These are phyloP conservation scores for Pseudogymnoascus sp. DNA, from an alignment of 2,329 filamentous ascomycete genomes.

Conservation along the genomic window DNA sequence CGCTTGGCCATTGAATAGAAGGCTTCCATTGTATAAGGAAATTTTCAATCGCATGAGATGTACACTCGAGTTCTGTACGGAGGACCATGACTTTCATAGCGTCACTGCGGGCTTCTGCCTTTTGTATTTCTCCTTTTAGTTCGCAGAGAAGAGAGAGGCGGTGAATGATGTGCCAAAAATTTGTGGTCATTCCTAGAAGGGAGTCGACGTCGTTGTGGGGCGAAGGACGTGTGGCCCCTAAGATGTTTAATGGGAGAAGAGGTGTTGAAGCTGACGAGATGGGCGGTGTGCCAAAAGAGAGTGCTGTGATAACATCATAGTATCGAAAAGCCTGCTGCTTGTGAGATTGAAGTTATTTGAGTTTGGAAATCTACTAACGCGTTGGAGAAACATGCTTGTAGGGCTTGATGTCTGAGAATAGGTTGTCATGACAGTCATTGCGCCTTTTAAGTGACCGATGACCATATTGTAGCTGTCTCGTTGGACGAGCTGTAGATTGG, in stretches of 20 bases:
- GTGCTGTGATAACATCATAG: not conserved
- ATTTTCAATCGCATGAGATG: conserved; percentile 47
- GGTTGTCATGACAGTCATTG: conserved; percentile 52
- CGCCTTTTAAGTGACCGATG: conserved; percentile 53
- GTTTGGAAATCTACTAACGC: conserved; percentile 35
- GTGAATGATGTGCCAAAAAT: not conserved
- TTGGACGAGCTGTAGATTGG: conserved; percentile 48
- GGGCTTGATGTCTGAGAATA: conserved; percentile 39
- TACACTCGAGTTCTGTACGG: conserved; percentile 27
- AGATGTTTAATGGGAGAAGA: not conserved
- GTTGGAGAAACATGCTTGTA: conserved; percentile 51
- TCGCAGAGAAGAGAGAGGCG: conserved; percentile 28
- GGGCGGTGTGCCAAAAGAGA: not conserved
- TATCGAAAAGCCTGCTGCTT: conserved; percentile 42
- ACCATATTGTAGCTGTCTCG: conserved; percentile 53
- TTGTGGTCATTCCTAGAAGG: conserved; percentile 18
- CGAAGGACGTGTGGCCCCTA: not conserved
- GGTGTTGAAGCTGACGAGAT: not conserved
- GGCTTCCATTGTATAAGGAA: conserved; percentile 51
- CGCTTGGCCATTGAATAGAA: conserved; percentile 26
- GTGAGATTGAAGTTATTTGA: conserved; percentile 19
- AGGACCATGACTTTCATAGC: conserved; percentile 39
- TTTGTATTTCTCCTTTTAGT: not conserved
- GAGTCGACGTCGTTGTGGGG: not conserved
- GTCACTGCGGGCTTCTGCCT: conserved; percentile 52